A percentile compares a stretch with the other conserved stretches of the same genome.
Evolutionary conservation across 2,329 filamentous ascomycete species (phyloP).

Genomic region (Byssothecium circinans): DNA sequence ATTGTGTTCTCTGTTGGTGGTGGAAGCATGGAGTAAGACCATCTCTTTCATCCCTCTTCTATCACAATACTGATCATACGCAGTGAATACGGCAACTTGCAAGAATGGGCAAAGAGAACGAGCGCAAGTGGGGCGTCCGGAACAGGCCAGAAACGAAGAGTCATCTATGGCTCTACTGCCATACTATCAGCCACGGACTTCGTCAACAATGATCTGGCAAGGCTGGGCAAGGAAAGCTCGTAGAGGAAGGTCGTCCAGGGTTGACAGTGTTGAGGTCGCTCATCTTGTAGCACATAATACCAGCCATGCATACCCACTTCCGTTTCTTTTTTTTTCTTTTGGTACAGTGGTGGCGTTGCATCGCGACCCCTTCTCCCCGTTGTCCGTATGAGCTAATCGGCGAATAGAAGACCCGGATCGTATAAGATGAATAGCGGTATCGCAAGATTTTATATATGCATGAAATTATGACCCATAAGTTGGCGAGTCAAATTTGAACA

Average conservation of each 20-base stretch:
- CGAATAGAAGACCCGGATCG: too few relatives aligned
- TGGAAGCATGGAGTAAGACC: constrained; percentile 78
- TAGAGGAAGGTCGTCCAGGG: constrained; percentile 10
- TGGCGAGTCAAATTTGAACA: too few relatives aligned
- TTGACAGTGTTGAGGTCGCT: too few relatives aligned
- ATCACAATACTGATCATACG: not conserved
- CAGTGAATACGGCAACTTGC: constrained; percentile 87
- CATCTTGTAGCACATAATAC: too few relatives aligned
- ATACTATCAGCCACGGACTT: constrained; percentile 66
- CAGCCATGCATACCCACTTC: too few relatives aligned
- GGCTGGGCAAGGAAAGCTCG: constrained; percentile 56
- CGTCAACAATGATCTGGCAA: constrained; percentile 58
- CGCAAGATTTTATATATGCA: too few relatives aligned
- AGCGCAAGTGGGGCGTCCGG: constrained; percentile 56
- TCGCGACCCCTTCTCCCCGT: too few relatives aligned
- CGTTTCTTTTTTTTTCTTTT: too few relatives aligned
- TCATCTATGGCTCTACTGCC: constrained; percentile 93
- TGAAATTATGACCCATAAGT: too few relatives aligned
- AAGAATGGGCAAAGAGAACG: constrained; percentile 90
- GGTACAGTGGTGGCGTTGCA: too few relatives aligned
- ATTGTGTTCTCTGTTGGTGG: constrained; percentile 92
- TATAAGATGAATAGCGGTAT: too few relatives aligned
- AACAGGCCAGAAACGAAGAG: constrained; percentile 68
- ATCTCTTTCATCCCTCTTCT: not conserved
- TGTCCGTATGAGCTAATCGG: too few relatives aligned